Percentiles rank a stretch among this genome's conserved stretches.
Evolutionary conservation across 805 yeast species (phyloP).

Genomic region (Candida coleopterorum): DNA sequence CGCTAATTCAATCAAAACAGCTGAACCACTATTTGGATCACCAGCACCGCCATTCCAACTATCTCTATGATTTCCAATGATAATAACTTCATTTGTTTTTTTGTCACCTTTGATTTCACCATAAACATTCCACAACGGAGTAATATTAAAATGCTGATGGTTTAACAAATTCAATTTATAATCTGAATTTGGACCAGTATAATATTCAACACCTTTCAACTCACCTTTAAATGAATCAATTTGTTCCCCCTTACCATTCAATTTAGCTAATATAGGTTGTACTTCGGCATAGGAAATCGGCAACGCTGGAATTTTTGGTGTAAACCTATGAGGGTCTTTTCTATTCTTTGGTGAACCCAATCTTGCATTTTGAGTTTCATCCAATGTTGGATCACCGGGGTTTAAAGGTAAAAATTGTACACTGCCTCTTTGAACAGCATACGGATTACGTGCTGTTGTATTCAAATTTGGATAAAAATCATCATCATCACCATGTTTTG

Average conservation of each 20-base stretch:
- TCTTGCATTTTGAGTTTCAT: slow-evolving; percentile 59
- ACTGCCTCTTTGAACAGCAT: slow-evolving; percentile 58
- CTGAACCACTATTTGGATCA: slow-evolving; percentile 44
- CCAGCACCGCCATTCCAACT: slow-evolving; percentile 49
- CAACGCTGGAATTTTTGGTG: slow-evolving; percentile 37
- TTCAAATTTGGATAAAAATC: slow-evolving; percentile 45
- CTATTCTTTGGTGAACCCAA: slow-evolving; percentile 42
- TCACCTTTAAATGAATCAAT: slow-evolving; percentile 36
- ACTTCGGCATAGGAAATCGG: slow-evolving; percentile 43
- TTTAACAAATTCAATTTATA: slow-evolving; percentile 36
- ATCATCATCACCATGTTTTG: slow-evolving; percentile 55
- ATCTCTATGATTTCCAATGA: slow-evolving; percentile 43
- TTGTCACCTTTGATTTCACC: slow-evolving; percentile 40
- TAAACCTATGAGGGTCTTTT: slow-evolving; percentile 29
- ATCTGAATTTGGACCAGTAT: slow-evolving; percentile 34
- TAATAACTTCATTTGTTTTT: slow-evolving; percentile 32
- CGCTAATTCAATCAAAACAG: slow-evolving; percentile 37
- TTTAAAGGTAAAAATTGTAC: slow-evolving; percentile 49
- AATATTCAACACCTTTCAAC: slow-evolving; percentile 35
- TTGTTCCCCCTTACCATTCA: slow-evolving; percentile 35
- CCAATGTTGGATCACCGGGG: slow-evolving; percentile 68
- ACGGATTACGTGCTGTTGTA: slow-evolving; percentile 63
- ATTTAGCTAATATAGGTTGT: slow-evolving; percentile 34
- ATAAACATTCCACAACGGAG: slow-evolving; percentile 40
- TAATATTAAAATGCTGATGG: slow-evolving; percentile 35